A percentile compares a stretch with the other conserved stretches of the same genome.
These are phyloP conservation scores for Beta vulgaris DNA, from an alignment of 148 eudicot genomes.

Conservation along the genomic window DNA sequence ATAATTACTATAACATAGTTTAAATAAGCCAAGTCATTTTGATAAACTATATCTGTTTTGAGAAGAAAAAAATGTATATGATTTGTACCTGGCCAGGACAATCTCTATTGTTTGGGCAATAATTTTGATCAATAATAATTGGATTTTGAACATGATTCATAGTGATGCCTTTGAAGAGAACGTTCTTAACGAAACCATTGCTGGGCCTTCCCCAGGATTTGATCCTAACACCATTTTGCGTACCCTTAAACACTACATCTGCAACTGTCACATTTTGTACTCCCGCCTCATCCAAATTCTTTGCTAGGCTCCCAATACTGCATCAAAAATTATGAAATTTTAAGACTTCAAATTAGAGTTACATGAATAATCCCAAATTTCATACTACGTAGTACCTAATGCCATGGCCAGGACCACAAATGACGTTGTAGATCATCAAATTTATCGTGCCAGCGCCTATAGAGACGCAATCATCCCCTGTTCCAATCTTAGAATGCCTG, in stretches of 20 bases:
- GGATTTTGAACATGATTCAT: conserved; percentile 53
- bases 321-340: no score
- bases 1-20: no score
- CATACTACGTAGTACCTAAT: conserved; percentile 48
- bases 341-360: no score
- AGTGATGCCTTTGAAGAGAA: conserved; percentile 36
- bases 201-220: conserved; percentile 69
- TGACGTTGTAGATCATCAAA: conserved; percentile 40
- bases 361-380: no score
- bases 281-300: conserved; percentile 39
- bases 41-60: no score
- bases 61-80: no score
- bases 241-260: conserved; percentile 31
- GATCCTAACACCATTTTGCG: conserved; percentile 59
- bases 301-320: conserved; percentile 65
- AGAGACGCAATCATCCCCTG: conserved; percentile 56
- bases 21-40: no score
- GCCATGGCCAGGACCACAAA: conserved; percentile 62
- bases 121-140: conserved; percentile 52
- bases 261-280: conserved; percentile 51
- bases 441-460: conserved; percentile 38
- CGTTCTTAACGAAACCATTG: conserved; percentile 45
- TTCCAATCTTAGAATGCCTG: conserved; percentile 37
- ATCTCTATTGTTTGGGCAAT: conserved; percentile 40
- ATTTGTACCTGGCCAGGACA: conserved; percentile 55